Percentiles rank a stretch among this genome's conserved stretches.
phyloP scores from a whole-genome alignment of 768 basidiomycete species.

The Boletellus ananiceps region DNA sequence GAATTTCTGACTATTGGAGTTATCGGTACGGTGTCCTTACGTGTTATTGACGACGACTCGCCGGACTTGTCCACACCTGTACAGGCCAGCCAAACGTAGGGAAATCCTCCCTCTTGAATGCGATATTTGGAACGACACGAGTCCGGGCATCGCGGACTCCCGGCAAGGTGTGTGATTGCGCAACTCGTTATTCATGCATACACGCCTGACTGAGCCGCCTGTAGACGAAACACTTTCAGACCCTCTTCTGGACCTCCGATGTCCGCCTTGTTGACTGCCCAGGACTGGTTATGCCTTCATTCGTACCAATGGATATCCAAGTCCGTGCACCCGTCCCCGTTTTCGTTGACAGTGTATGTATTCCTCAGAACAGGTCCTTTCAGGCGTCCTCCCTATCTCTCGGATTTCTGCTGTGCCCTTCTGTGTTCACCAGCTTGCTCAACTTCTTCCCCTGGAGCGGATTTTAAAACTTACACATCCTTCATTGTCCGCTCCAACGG shows the following conservation, averaged over 20 bases:
- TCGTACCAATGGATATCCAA: constrained; percentile 80
- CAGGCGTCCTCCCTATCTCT: constrained; percentile 73
- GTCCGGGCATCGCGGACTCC: constrained; percentile 84
- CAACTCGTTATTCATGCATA: background rate
- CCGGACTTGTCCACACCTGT: background rate
- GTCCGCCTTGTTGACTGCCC: constrained; percentile 94
- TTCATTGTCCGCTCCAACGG: constrained; percentile 7
- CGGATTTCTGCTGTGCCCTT: constrained; percentile 79
- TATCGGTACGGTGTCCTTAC: constrained; percentile 46
- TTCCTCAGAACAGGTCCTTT: constrained; percentile 47
- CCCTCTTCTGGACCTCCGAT: constrained; percentile 81
- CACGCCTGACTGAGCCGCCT: background rate
- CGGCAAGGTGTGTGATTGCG: constrained; percentile 56
- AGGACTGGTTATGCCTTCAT: constrained; percentile 86
- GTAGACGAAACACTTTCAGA: constrained; percentile 94
- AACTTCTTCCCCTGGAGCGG: constrained; percentile 71
- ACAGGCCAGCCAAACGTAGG: constrained; percentile 93
- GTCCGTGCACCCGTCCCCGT: constrained; percentile 30
- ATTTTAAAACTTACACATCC: constrained; percentile 61
- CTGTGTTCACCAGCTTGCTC: constrained; percentile 67
- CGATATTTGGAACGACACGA: constrained; percentile 73
- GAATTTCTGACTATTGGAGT: constrained; percentile 75
- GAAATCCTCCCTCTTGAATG: constrained; percentile 89
- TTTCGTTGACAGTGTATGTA: background rate
- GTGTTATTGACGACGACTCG: background rate